Evolutionary conservation across 495 filamentous ascomycete species (phyloP).

Genomic region (Hypoxylon intermedium): DNA sequence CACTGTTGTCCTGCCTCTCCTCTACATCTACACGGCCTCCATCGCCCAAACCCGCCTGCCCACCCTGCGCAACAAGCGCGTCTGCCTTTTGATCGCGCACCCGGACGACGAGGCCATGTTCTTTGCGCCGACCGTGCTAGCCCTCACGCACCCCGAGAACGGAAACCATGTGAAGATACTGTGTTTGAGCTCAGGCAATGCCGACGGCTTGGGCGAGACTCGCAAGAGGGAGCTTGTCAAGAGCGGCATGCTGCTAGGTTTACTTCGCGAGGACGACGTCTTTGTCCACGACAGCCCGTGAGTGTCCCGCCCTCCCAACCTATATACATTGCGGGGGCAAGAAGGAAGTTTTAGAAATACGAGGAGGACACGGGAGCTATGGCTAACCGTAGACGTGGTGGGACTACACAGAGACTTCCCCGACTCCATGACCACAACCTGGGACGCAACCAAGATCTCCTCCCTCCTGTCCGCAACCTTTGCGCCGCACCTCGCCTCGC

Average conservation of each 20-base stretch:
- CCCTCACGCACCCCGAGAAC: constrained; percentile 72
- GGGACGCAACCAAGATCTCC: constrained; percentile 74
- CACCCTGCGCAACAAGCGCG: constrained; percentile 75
- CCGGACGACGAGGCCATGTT: constrained; percentile 99
- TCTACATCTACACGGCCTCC: constrained; percentile 67
- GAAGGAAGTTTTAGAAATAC: too few relatives aligned
- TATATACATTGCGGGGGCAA: too few relatives aligned
- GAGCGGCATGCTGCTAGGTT: constrained; percentile 75
- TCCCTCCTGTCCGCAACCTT: constrained; percentile 72
- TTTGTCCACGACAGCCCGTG: constrained; percentile 77
- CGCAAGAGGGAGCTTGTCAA: constrained; percentile 83
- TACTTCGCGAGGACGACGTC: constrained; percentile 75
- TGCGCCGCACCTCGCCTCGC: constrained; percentile 61
- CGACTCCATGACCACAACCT: constrained; percentile 81
- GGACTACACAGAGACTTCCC: constrained; percentile 66
- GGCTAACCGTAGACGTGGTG: neutral
- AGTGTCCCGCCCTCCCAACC: constrained; percentile 19
- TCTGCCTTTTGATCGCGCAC: constrained; percentile 92
- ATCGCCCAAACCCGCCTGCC: constrained; percentile 67
- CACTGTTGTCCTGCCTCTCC: constrained; percentile 63
- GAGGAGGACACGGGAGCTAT: neutral
- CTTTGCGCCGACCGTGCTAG: constrained; percentile 87
- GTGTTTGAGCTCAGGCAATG: constrained; percentile 88
- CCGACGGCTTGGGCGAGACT: constrained; percentile 82
- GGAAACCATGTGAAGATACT: constrained; percentile 93